Conservation (phyloP, 768 basidiomycete species). For the Pleurotus cornucopiae region DNA sequence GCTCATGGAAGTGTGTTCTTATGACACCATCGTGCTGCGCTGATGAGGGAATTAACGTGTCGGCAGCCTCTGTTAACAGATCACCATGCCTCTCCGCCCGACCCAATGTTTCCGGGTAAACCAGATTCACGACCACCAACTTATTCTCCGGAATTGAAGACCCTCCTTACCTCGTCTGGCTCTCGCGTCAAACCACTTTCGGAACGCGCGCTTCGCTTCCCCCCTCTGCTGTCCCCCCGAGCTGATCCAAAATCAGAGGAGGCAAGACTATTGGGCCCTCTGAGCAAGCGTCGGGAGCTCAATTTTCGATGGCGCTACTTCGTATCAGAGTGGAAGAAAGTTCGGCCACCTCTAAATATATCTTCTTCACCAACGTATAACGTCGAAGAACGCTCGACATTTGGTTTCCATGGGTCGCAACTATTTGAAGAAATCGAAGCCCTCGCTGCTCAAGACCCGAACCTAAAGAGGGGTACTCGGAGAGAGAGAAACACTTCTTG, state of each 20-base stretch:
- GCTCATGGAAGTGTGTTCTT: constrained; percentile 52
- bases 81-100: constrained; percentile 33
- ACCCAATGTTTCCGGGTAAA: constrained; percentile 45
- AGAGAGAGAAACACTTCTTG: constrained; percentile 23
- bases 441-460: constrained; percentile 32
- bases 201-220: constrained; percentile 34
- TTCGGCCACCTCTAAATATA: constrained; percentile 57
- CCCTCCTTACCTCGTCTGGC: constrained; percentile 52
- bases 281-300: constrained; percentile 71
- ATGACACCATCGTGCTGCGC: neutral
- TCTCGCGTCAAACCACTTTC: constrained; percentile 45
- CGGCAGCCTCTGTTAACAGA: constrained; percentile 53
- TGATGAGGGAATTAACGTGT: neutral
- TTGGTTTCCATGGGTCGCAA: constrained; percentile 38
- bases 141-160: constrained; percentile 57
- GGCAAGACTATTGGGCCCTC: constrained; percentile 52
- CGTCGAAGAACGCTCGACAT: constrained; percentile 20
- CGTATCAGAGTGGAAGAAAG: constrained; percentile 45
- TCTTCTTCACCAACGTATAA: constrained; percentile 17
- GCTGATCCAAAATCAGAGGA: constrained; percentile 57
- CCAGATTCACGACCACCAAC: constrained; percentile 59
- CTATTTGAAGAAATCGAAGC: constrained; percentile 42
- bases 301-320: constrained; percentile 73
- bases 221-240: constrained; percentile 53
- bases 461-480: constrained; percentile 25